Evolutionary conservation across 306 rosid species (phyloP), one percentile per base, ranked within the genome.

Genomic region (Mimosa bimucronata): DNA sequence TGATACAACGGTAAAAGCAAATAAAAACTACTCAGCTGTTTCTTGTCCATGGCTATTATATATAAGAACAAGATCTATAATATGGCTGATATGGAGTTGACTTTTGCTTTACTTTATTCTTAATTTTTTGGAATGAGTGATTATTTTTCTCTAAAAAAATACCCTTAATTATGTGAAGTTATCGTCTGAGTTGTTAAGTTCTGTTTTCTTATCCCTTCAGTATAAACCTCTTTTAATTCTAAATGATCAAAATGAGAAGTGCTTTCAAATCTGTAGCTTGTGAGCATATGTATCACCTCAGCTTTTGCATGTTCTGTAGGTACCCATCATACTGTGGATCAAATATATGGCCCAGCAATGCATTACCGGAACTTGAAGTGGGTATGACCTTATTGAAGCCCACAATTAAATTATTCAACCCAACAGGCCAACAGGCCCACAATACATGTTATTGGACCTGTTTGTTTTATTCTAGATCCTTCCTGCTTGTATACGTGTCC

Each of bases 311-410:
- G 38, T 73, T 46, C 79, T 80, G 74, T 83, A 94, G 98, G 90
- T 94, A 92, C 80, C 97, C 97, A 21, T 90, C 97, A 61, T 92
- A 92, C 66, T 94, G 97, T 80, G 91, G 97, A 76, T 88, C 97
- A 73, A 94, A 94, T 84, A 89, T 92, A 81, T 94, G 98, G 98
- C 98, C 97, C 46, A 80, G 72, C 69, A 83, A 69, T 25, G 87
- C 94, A 28, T 81, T 94, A 81, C 97, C 97, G 45, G 95, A 94
- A 80, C 90, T 94, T 86, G 97, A 92, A 88, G 82, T 76, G 52
- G 96, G 98, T 94, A 89, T 55, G 88, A 71, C 55, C 57, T n/a
- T n/a, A n/a, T n/a, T n/a, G n/a, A n/a, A n/a, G n/a, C n/a, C n/a
- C n/a, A n/a, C n/a, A n/a, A n/a, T n/a, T n/a, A n/a, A n/a, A n/a